Evolutionary conservation across 768 basidiomycete genomes (phyloP), one percentile per base, ranked within the genome.

Genomic region (Suillus subalutaceus): DNA sequence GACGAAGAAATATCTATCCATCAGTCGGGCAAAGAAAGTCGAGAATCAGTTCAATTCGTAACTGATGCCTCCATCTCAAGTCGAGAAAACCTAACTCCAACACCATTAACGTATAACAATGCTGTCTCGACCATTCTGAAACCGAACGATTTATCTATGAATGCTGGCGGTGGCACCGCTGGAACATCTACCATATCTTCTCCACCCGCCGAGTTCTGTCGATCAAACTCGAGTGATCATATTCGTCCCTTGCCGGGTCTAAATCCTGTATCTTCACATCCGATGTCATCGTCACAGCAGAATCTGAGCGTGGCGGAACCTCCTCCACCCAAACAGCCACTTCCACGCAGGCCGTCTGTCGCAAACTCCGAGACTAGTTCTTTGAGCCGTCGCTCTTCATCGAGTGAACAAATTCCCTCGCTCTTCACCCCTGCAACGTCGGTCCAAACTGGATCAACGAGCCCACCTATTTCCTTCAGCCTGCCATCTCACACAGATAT

Each of bases 1-100:
- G 10, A 63, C 1, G 55, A 63, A 3, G 71, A 78, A n/a, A 78
- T 81, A 55, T 48, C 72, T 4, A 52, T 77, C 18, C 75, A 78
- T 6, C 68, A 68, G 26, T 59, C 77, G 16, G 68, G 71, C 4
- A 63, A 43, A 20, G 72, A 71, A 56, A 69, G 72, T 62, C 71
- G 66, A 23, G 72, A 63, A 41, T 26, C 35, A 9, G 35, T 26
- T n/a, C 56, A 52, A 58, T 68, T 37, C 0, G 12, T 60, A 15
- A 66, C n/a, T 30, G 72, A 68, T 15, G 37, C 41, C 41, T 9
- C 26, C 15, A 60, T 63, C 37, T 20, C 6, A 8, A 32, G 63
- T 52, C 64, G 57, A 43, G 71, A 69, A 26, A 48, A 56, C 9
- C 40, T 38, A 2, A 65, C 73, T 18, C 63, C 68, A 43, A 66